Conservation (phyloP, 108 stramenopile species). For the Pseudonitzschia delicatissima region DNA sequence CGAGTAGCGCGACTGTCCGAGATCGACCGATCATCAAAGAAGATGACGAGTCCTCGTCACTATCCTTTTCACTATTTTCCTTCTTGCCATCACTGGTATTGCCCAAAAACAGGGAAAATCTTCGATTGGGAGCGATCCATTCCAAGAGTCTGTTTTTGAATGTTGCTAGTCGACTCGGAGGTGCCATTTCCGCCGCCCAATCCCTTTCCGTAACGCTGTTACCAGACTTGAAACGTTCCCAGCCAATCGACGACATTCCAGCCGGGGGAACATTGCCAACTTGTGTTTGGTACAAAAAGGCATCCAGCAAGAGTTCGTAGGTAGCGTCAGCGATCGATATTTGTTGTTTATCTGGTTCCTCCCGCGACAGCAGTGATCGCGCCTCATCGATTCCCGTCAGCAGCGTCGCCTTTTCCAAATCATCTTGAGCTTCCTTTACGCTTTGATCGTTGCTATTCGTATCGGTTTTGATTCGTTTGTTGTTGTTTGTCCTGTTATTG, state of each 20-base stretch:
- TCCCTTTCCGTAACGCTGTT: constrained; percentile 31
- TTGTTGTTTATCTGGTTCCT: background rate
- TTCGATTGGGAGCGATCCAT: constrained; percentile 64
- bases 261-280: constrained; percentile 49
- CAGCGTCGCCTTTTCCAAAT: background rate
- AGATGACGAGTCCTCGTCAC: background rate
- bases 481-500: background rate
- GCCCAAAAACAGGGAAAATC: constrained; percentile 53
- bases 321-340: constrained; percentile 35
- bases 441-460: background rate
- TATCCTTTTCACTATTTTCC: background rate
- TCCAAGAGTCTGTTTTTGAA: constrained; percentile 53
- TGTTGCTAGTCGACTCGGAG: constrained; percentile 32
- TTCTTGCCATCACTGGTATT: background rate
- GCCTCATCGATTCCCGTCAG: constrained; percentile 13
- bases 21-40: constrained; percentile 27
- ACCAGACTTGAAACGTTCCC: constrained; percentile 50
- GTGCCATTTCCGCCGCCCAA: constrained; percentile 57
- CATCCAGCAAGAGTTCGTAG: constrained; percentile 64
- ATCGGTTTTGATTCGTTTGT: constrained; percentile 22
- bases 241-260: constrained; percentile 53
- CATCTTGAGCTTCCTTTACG: background rate
- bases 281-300: constrained; percentile 50
- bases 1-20: constrained; percentile 61
- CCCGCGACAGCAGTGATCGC: constrained; percentile 4